Conservation (phyloP, 202 grass and related monocot species). For the Panicum virgatum region DNA sequence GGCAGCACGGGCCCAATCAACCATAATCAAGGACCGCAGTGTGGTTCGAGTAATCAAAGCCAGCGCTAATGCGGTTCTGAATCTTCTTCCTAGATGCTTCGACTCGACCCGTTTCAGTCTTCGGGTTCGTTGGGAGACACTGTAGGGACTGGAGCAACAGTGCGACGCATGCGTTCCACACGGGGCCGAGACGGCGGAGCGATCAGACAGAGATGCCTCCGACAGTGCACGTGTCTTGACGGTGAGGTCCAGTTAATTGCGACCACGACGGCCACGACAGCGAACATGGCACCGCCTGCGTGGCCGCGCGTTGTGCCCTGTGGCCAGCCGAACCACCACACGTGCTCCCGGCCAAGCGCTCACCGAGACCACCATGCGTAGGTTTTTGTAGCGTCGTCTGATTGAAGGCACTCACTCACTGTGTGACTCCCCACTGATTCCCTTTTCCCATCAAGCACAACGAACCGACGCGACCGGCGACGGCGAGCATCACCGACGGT, state of each 20-base stretch:
- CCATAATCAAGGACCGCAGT: not conserved
- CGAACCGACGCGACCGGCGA: not conserved
- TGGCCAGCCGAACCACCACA: constrained; percentile 10
- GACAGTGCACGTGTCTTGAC: constrained; percentile 39
- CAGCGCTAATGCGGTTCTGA: not conserved
- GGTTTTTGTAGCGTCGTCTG: not conserved
- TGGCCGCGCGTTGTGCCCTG: not conserved
- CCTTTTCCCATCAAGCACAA: not conserved
- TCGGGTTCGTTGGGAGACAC: not conserved
- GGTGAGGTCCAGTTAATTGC: not conserved
- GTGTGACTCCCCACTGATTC: not conserved
- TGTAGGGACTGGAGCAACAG: not conserved
- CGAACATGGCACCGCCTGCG: constrained; percentile 5
- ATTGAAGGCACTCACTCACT: constrained; percentile 1
- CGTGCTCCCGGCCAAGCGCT: not conserved
- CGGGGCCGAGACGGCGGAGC: not conserved
- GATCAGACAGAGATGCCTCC: not conserved
- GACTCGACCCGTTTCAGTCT: not conserved
- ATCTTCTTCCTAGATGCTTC: not conserved
- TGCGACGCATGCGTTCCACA: not conserved
- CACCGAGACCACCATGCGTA: not conserved
- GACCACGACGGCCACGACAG: constrained; percentile 31
- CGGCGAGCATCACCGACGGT: not conserved
- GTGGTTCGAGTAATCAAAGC: not conserved
- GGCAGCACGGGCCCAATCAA: not conserved